Percentiles rank a stretch among this genome's conserved stretches.
Evolutionary conservation across 1,284 basidiomycete genomes (phyloP).

Genomic region (Apiotrichum sp.): DNA sequence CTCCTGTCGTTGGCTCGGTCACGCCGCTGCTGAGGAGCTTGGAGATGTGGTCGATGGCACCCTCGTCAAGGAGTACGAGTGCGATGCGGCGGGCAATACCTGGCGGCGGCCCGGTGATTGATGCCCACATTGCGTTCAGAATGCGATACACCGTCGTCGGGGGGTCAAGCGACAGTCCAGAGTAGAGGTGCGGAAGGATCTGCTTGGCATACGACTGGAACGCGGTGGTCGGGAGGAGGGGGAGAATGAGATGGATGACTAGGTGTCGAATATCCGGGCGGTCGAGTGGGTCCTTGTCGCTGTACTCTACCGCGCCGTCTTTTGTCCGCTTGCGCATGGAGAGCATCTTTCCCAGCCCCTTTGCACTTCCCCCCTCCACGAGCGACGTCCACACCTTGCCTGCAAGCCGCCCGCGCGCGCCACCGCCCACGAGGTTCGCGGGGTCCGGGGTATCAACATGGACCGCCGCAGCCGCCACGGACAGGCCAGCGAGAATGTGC

Average conservation of each 20-base stretch:
- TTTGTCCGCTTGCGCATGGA: conserved; percentile 43
- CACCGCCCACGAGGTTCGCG: conserved; percentile 13
- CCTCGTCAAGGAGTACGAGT: conserved; percentile 42
- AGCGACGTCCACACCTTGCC: conserved; percentile 35
- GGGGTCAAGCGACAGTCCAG: conserved; percentile 40
- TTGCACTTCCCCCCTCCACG: conserved; percentile 38
- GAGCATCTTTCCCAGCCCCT: conserved; percentile 42
- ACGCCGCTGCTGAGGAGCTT: conserved; percentile 71
- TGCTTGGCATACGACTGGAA: conserved; percentile 37
- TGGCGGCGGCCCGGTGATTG: conserved; percentile 30
- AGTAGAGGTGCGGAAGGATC: conserved; percentile 37
- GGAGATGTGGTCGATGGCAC: conserved; percentile 64
- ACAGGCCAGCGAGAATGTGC: conserved; percentile 35
- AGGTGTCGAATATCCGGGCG: conserved; percentile 45
- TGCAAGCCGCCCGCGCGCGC: conserved; percentile 26
- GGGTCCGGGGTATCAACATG: conserved; percentile 35
- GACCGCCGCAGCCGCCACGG: conserved; percentile 35
- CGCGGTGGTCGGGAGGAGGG: conserved; percentile 33
- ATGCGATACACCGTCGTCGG: conserved; percentile 43
- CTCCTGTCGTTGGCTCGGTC: conserved; percentile 51
- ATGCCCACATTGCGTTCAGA: conserved; percentile 39
- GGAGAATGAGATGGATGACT: conserved; percentile 38
- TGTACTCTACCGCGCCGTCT: conserved; percentile 33
- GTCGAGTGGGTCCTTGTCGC: conserved; percentile 39
- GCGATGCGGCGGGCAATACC: conserved; percentile 35